These are phyloP conservation scores for Primulina eburnea DNA, from an alignment of 257 asterid species.

Conservation along the genomic window DNA sequence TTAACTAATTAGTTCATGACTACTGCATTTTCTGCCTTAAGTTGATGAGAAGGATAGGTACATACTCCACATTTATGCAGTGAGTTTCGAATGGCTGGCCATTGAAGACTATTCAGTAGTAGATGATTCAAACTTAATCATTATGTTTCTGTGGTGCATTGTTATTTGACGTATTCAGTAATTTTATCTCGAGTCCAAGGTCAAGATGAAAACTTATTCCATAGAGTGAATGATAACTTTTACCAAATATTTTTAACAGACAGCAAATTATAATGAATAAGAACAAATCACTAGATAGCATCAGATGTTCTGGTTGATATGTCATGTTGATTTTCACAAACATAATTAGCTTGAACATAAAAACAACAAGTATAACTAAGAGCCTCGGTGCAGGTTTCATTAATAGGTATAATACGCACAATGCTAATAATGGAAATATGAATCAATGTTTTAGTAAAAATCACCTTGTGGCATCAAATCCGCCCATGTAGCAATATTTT, in stretches of 20 bases:
- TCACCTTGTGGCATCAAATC: constrained; percentile 99
- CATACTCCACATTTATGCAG: background rate
- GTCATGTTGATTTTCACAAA: background rate
- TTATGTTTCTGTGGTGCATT: background rate
- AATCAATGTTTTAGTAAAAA: constrained; percentile 8
- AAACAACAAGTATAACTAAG: background rate
- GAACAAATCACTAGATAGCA: background rate
- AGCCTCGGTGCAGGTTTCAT: background rate
- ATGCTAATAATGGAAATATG: background rate
- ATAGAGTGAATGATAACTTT: background rate
- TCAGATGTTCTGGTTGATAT: too few relatives aligned
- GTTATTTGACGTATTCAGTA: background rate
- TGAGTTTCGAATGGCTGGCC: background rate
- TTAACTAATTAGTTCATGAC: background rate
- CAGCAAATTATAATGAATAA: too few relatives aligned
- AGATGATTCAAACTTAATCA: background rate
- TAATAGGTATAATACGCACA: background rate
- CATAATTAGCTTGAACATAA: background rate
- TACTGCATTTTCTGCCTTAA: background rate
- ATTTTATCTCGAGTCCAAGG: background rate
- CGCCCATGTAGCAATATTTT: constrained; percentile 95
- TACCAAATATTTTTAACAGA: background rate
- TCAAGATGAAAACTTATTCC: background rate
- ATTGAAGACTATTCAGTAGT: background rate
- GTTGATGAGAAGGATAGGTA: constrained; percentile 9